phyloP scores from a whole-genome alignment of 371 early-diverging fungal genomes.

The Saksenaea oblongispora region DNA sequence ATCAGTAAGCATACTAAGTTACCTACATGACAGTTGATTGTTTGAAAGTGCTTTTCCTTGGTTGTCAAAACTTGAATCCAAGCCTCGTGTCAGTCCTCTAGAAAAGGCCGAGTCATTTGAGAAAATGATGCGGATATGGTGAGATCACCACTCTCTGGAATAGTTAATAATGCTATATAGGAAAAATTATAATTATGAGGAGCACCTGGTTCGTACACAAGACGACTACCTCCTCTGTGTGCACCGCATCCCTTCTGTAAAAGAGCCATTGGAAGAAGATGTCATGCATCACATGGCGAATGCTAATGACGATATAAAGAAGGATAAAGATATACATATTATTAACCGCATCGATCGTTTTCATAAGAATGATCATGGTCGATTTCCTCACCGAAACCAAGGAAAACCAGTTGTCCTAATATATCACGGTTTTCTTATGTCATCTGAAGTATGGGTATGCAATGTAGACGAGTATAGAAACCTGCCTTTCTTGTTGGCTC shows the following conservation, averaged over 20 bases:
- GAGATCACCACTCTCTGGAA: conserved; percentile 7
- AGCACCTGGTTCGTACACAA: conserved; percentile 83
- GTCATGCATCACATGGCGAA: background rate
- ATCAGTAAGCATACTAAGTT: conserved; percentile 38
- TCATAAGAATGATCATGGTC: background rate
- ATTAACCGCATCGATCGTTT: conserved; percentile 39
- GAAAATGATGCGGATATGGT: conserved; percentile 72
- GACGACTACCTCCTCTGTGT: conserved; percentile 90
- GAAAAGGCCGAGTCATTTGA: conserved; percentile 65
- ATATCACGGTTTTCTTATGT: conserved; percentile 96
- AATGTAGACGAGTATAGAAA: conserved; percentile 69
- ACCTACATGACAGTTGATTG: background rate
- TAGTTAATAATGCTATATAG: conserved; percentile 13
- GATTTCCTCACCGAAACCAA: conserved; percentile 4
- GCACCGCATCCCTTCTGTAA: conserved; percentile 75
- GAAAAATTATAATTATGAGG: conserved; percentile 72
- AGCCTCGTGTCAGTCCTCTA: conserved; percentile 59
- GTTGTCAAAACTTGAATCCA: conserved; percentile 47
- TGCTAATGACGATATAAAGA: background rate
- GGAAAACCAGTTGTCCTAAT: conserved; percentile 85
- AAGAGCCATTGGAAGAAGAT: background rate
- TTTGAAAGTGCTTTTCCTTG: conserved; percentile 50
- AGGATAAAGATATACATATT: conserved; percentile 25
- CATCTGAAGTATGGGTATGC: conserved; percentile 90
- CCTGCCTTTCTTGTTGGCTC: conserved; percentile 74